Conservation (phyloP, 2,329 filamentous ascomycete genomes). For the Talaromyces marneffei region DNA sequence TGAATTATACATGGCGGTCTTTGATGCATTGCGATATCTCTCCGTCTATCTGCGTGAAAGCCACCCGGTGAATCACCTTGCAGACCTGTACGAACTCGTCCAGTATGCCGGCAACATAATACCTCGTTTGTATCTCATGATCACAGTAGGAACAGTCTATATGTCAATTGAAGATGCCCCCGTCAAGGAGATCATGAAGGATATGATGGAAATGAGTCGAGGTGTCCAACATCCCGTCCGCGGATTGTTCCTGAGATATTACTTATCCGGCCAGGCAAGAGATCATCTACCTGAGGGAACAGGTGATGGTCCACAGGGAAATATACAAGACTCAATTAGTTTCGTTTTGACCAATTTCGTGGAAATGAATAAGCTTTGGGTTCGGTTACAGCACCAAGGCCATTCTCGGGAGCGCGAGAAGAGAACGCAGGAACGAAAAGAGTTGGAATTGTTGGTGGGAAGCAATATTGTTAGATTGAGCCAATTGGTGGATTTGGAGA, state of each 20-base stretch:
- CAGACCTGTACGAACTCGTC: conserved; percentile 94
- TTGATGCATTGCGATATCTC: conserved; percentile 93
- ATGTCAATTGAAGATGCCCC: conserved; percentile 98
- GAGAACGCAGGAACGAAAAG: conserved; percentile 87
- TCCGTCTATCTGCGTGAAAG: conserved; percentile 95
- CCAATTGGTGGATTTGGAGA: conserved; percentile 88
- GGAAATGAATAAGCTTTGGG: conserved; percentile 99
- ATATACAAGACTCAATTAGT: conserved; percentile 94
- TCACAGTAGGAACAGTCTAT: conserved; percentile 97
- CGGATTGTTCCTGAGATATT: conserved; percentile 91
- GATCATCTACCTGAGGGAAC: conserved; percentile 77
- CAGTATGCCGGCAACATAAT: conserved; percentile 98
- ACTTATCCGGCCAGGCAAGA: conserved; percentile 87
- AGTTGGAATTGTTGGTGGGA: conserved; percentile 89
- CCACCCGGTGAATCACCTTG: conserved; percentile 94
- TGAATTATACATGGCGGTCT: conserved; percentile 98
- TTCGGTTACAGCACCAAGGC: conserved; percentile 92
- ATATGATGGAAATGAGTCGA: conserved; percentile 99
- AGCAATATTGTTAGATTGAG: conserved; percentile 94
- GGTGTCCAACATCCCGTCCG: conserved; percentile 96
- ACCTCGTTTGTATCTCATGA: conserved; percentile 94
- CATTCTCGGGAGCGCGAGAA: conserved; percentile 92
- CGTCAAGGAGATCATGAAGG: conserved; percentile 99
- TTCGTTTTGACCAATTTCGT: conserved; percentile 98
- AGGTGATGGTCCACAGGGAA: conserved; percentile 88